Conservation (phyloP, 352 stramenopile genomes). For the Phytophthora constricta region DNA sequence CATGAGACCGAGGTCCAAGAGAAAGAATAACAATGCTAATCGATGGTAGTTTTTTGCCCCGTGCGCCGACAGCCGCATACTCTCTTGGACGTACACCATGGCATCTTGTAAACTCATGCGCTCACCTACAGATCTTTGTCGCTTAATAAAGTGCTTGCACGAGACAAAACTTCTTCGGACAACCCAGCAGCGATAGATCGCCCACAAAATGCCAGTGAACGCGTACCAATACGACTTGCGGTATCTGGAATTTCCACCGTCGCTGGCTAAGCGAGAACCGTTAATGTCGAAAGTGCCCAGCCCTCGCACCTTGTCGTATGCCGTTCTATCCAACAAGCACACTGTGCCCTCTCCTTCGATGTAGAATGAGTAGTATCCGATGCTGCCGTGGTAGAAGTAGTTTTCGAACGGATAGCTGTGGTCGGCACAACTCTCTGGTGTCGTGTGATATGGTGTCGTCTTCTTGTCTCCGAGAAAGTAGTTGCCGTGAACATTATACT, state of each 20-base stretch:
- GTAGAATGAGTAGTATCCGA: conserved; percentile 22
- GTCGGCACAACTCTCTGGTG: not conserved
- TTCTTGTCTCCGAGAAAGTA: conserved; percentile 1
- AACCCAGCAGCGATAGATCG: conserved; percentile 11
- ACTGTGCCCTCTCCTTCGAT: conserved; percentile 10
- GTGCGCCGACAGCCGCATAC: conserved; percentile 6
- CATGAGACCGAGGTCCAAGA: conserved; percentile 30
- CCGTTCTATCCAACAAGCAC: conserved; percentile 5
- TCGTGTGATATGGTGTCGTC: not conserved
- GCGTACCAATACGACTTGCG: conserved; percentile 16
- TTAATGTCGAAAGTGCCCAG: conserved; percentile 17
- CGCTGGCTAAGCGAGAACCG: not conserved
- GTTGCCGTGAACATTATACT: conserved; percentile 18
- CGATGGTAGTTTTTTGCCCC: conserved; percentile 22
- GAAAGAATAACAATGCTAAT: conserved; percentile 5
- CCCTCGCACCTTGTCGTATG: conserved; percentile 10
- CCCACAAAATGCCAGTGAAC: not conserved
- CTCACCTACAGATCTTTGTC: not conserved
- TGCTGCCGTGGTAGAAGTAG: conserved; percentile 18
- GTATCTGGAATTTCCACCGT: not conserved
- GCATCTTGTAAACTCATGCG: conserved; percentile 4
- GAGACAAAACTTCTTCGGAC: conserved; percentile 10
- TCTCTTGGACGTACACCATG: conserved; percentile 13
- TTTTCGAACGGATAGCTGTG: conserved; percentile 12
- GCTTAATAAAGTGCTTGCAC: conserved; percentile 1